Base-by-base conservation (phyloP, 2,329 filamentous ascomycete genomes). In the Monilinia fructicola region DNA sequence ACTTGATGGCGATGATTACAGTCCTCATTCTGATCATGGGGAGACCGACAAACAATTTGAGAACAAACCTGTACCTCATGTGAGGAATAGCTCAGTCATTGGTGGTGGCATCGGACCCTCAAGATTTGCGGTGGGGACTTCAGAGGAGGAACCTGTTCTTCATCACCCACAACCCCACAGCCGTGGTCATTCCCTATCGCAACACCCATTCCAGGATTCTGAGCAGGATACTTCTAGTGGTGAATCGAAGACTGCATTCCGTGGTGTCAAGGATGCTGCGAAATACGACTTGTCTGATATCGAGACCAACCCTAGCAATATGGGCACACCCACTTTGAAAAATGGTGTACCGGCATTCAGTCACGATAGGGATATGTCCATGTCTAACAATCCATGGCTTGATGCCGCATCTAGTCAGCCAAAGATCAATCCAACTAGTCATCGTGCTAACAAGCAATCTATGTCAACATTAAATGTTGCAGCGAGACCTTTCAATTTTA, bases 401-500 rank as follows among this genome's bases (percentile, higher is more conserved):
- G 84, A 87, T 60, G 77, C 79, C 9, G 78, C 79, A 35, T 80
- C 83, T 73, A 76, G 53, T 73, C 78, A 35, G 76, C 77, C 54
- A 78, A 77, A 71, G 73, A 76, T 35, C 72, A 65, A 80, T 54
- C 79, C 78, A 21, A 79, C 81, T 14, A 85, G 84, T 70, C 90
- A 93, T 74, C 83, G 82, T 23, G 89, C 88, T 75, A 52, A 53
- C 26, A 91, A 90, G 73, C 82, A 87, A 3, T 93, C 87, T 0
- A 78, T 88, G 54, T 92, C 92, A 0, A 93, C 89, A 71, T 84
- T 98, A 72, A 98, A 98, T 73, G 93, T 96, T 40, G 87, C 90
- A 69, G 94, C 94, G 0, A 90, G 93, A 56, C 92, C 95, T 74
- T 97, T 97, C 81, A 92, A 89, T 73, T 94, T 94, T 78, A 84